Evolutionary conservation across 2,329 filamentous ascomycete genomes (phyloP), one percentile per base, ranked within the genome.

Genomic region (Passalora sequoiae): DNA sequence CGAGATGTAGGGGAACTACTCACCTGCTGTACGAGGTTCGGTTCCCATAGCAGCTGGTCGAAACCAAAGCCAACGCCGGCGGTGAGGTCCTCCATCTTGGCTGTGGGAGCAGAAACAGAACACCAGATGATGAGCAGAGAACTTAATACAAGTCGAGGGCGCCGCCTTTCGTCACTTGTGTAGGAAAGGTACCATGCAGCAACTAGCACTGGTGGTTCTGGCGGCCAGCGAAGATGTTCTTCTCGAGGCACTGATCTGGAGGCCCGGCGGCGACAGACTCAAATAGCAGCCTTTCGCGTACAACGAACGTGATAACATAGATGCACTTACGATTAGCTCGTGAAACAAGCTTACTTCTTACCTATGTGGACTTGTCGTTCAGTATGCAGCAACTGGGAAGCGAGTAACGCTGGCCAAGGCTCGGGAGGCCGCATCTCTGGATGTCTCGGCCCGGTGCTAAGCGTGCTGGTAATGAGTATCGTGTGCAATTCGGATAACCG

Each of bases 401-500:
- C 19, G 36, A 39, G 36, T 28, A 40, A 21, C 10, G 31, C 24
- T 12, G 24, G 27, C 16, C 27, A 29, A 10, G 19, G 27, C 15
- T 8, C 22, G 8, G 25, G 38, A 31, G 38, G 38, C 38, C 38
- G 38, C 38, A 28, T n/a, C 31, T n/a, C 35, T 29, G 30, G 38
- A 19, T 9, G n/a, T 4, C 17, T 21, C 15, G 13, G 31, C 31
- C 16, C 31, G 31, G 15, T 8, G 16, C 12, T 35, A 35, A 19
- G 13, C 31, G 15, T 35, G 16, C 13, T 12, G 6, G 15, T 16
- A 12, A 8, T 8, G 29, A 32, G n/a, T 16, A 10, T 32, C 29
- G 29, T 32, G 29, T 32, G 12, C 29, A 16, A 16, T 3, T 4
- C 12, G 12, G 29, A n/a, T 32, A 15, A 10, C 16, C 16, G 29